Evolutionary conservation across 73 alveolate species (phyloP).

Genomic region (Tetrahymena elliotti): DNA sequence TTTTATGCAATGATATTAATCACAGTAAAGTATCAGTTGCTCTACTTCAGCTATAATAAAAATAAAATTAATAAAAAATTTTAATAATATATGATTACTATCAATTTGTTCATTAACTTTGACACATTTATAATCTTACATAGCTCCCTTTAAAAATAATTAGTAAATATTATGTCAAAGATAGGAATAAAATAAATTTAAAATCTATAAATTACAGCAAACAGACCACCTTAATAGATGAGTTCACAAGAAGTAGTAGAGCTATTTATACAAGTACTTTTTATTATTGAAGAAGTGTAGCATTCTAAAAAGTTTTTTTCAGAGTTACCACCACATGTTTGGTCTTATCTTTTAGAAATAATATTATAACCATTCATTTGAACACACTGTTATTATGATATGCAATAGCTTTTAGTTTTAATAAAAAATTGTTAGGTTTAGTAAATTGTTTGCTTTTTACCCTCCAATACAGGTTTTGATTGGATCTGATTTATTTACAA

Average conservation of each 20-base stretch:
- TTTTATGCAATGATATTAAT: no score
- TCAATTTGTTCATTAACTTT: no score
- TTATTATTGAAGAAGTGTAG: not conserved
- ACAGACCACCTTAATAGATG: not conserved
- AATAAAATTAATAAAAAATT: no score
- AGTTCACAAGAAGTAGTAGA: not conserved
- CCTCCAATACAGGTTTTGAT: not conserved
- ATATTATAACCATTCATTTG: not conserved
- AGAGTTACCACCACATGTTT: not conserved
- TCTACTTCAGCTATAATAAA: no score
- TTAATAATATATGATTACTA: no score
- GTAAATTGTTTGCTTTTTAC: not conserved
- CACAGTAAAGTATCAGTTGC: no score
- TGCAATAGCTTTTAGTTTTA: not conserved
- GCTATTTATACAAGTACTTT: not conserved
- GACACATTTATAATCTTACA: no score
- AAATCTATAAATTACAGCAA: not conserved
- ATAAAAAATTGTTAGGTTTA: no score
- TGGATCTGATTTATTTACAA: not conserved
- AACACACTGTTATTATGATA: not conserved
- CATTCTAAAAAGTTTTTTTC: not conserved
- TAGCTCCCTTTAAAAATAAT: not conserved
- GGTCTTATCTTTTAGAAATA: not conserved
- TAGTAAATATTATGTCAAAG: no score
- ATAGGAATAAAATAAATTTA: no score